Evolutionary conservation across 176 grass and related monocot species (phyloP).

Genomic region (Elaeis guineensis): DNA sequence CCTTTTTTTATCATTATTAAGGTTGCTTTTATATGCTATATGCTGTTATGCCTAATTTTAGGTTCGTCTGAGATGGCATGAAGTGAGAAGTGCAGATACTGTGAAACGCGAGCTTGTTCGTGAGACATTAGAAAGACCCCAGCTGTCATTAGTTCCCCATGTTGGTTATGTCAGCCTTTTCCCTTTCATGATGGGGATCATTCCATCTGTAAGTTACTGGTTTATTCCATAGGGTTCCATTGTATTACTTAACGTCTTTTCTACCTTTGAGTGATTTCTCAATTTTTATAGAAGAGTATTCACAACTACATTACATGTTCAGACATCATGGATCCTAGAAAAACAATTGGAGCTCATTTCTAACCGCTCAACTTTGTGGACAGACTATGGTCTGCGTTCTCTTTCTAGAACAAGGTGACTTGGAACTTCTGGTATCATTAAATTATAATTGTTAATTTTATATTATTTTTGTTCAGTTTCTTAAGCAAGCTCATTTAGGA

Average conservation of each 20-base stretch:
- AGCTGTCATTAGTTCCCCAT: constrained; percentile 77
- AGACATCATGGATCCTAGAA: constrained; percentile 86
- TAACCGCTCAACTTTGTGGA: constrained; percentile 80
- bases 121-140: constrained; percentile 62
- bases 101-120: constrained; percentile 63
- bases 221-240: background rate
- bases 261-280: background rate
- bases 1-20: background rate
- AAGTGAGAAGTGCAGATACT: constrained; percentile 42
- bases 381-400: constrained; percentile 82
- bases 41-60: constrained; percentile 16
- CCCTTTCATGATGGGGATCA: constrained; percentile 90
- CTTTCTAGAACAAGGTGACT: constrained; percentile 83
- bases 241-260: background rate
- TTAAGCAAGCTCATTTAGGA: too few relatives aligned
- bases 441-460: background rate
- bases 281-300: background rate
- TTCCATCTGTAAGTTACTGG: constrained; percentile 60
- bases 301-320: background rate
- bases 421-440: background rate
- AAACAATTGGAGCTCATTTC: constrained; percentile 85
- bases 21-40: background rate
- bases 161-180: constrained; percentile 96
- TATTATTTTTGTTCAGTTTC: background rate
- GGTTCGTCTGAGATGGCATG: constrained; percentile 84